Conservation (phyloP, 177 flowering plant genomes). For the Vitis hybrid region DNA sequence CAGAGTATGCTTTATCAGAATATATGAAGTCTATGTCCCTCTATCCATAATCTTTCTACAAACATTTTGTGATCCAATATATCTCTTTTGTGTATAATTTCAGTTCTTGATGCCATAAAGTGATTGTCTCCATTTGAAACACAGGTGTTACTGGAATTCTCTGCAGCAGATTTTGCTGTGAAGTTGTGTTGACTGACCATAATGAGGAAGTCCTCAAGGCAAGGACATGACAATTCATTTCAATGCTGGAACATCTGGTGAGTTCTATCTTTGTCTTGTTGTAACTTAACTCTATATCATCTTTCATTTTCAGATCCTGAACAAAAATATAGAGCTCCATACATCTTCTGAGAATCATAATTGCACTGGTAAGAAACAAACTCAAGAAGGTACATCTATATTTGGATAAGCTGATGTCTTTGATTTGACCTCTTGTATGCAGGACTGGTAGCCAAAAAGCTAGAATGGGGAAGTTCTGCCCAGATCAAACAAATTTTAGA, state of each 20-base stretch:
- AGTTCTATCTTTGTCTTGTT: slow-evolving; percentile 3
- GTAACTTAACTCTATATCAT: background rate
- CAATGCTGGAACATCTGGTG: background rate
- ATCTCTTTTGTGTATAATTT: background rate
- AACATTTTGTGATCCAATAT: background rate
- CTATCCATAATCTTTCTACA: background rate
- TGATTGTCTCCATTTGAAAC: slow-evolving; percentile 8
- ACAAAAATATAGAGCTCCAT: slow-evolving; percentile 79
- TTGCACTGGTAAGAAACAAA: slow-evolving; percentile 54
- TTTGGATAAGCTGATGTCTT: slow-evolving; percentile 7
- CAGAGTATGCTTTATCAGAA: too few relatives aligned
- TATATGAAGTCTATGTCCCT: background rate
- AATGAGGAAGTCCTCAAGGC: slow-evolving; percentile 94
- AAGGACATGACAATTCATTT: slow-evolving; percentile 28
- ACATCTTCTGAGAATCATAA: slow-evolving; percentile 33
- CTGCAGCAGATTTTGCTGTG: slow-evolving; percentile 76
- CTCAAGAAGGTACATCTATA: background rate
- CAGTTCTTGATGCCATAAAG: background rate
- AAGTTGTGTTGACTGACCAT: slow-evolving; percentile 83
- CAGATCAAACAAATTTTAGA: slow-evolving; percentile 54
- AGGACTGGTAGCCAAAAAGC: slow-evolving; percentile 67
- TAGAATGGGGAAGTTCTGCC: slow-evolving; percentile 84
- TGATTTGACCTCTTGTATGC: slow-evolving; percentile 15
- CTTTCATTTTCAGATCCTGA: slow-evolving; percentile 54
- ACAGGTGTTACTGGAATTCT: slow-evolving; percentile 85